Evolutionary conservation across 805 yeast species (phyloP).

Genomic region (Ogataea saltuana): DNA sequence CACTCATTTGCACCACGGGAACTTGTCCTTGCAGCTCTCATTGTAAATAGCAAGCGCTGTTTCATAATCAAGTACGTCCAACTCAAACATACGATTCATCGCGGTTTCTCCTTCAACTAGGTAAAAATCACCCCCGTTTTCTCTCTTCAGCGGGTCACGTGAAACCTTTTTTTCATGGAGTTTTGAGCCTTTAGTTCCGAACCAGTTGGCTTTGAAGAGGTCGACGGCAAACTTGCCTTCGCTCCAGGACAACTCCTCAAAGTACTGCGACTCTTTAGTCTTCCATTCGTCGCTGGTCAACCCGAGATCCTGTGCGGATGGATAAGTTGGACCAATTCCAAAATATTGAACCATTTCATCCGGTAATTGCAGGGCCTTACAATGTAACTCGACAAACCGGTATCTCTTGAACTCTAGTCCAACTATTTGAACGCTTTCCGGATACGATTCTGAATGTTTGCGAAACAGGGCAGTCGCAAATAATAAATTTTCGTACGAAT

Average conservation of each 20-base stretch:
- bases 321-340: conserved; percentile 60
- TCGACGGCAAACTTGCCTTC: conserved; percentile 56
- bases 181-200: conserved; percentile 50
- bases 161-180: conserved; percentile 44
- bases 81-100: conserved; percentile 24
- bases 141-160: conserved; percentile 55
- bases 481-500: conserved; percentile 75
- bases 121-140: conserved; percentile 11
- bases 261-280: conserved; percentile 40
- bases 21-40: conserved; percentile 19
- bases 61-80: conserved; percentile 33
- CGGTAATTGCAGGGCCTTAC: conserved; percentile 49
- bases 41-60: conserved; percentile 26
- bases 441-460: conserved; percentile 49
- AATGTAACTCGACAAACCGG: conserved; percentile 59
- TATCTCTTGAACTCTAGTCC: conserved; percentile 75
- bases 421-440: conserved; percentile 53
- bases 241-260: conserved; percentile 43
- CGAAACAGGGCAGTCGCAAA: conserved; percentile 57
- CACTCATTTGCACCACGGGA: conserved; percentile 24
- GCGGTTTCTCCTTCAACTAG: conserved; percentile 17
- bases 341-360: conserved; percentile 43
- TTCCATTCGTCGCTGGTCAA: conserved; percentile 16
- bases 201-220: conserved; percentile 57
- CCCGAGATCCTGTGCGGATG: conserved; percentile 11